Evolutionary conservation across 2,329 filamentous ascomycete genomes (phyloP).

Genomic region (Pseudogymnoascus sp.): DNA sequence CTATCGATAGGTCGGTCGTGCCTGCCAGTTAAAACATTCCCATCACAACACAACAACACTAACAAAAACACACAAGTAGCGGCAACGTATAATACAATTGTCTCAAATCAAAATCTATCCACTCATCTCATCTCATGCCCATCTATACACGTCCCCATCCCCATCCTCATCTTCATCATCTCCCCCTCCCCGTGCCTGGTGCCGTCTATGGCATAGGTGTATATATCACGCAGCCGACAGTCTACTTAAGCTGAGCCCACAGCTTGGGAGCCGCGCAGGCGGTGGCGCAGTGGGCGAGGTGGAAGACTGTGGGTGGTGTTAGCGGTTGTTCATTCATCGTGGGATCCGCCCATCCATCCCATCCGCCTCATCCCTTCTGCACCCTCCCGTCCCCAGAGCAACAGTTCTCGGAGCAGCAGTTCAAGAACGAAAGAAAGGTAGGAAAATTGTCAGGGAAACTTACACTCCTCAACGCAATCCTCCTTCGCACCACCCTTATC

Average conservation of each 20-base stretch:
- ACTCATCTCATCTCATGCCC: background rate
- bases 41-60: background rate
- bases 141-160: constrained; percentile 14
- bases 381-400: background rate
- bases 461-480: constrained; percentile 99
- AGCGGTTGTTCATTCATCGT: background rate
- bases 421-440: background rate
- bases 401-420: background rate
- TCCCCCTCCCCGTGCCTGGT: constrained; percentile 19
- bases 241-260: constrained; percentile 85
- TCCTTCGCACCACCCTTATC: constrained; percentile 69
- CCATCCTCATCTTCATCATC: constrained; percentile 24
- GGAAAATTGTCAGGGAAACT: constrained; percentile 39
- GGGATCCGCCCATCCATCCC: background rate
- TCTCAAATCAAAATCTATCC: constrained; percentile 4
- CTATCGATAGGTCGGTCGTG: background rate
- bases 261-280: constrained; percentile 94
- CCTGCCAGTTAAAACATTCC: background rate
- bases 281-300: constrained; percentile 91
- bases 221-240: background rate
- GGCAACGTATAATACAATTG: constrained; percentile 1
- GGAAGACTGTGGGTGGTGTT: constrained; percentile 66
- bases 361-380: background rate
- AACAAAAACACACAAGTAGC: background rate
- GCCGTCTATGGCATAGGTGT: constrained; percentile 15